Base-by-base conservation (phyloP, 192 early-diverging fungal genomes). In the Rhizophagus sp. region DNA sequence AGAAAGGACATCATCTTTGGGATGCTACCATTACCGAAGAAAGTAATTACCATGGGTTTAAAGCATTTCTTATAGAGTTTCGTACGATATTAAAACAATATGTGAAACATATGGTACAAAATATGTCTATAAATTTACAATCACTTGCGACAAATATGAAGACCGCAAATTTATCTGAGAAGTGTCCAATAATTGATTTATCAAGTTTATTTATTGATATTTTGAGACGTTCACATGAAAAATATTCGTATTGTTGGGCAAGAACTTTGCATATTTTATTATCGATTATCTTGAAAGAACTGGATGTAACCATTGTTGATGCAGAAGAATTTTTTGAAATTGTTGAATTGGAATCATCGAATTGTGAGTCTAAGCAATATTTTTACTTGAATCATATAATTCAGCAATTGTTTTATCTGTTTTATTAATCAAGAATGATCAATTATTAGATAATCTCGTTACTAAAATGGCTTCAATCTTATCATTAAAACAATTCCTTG, bases 381-480 rank as follows among this genome's bases (percentile, higher is more conserved):
- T 65, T 41, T 65, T 65, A 24, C n/a, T 65, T 65, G 11, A 24
- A 65, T 30, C 11, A 36, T 64, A 39, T 17, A 64, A 19, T 65
- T 39, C 5, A 17, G 11, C 50, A 27, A 39, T 47, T 22, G n/a
- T 69, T 33, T 19, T 50, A 33, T 11, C 22, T 78, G 19, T 49
- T 52, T 78, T 50, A 47, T 15, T 13, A 39, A 41, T 78, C 5
- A 47, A 67, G 2, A 63, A 27, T 39, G 25, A 4, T 22, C 17
- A 64, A 74, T n/a, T 34, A 73, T 64, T 68, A 83, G 82, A 76
- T 13, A 65, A 66, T 66, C 62, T 75, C n/a, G 13, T 57, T 13
- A 66, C 52, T 19, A 83, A 81, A 30, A 62, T 81, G 17, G 82
- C 84, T 2, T 33, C 79, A 10, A 62, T 85, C 17, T 41, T 61